phyloP scores from a whole-genome alignment of 345 rosid genomes.

The Melaleuca alternifolia region DNA sequence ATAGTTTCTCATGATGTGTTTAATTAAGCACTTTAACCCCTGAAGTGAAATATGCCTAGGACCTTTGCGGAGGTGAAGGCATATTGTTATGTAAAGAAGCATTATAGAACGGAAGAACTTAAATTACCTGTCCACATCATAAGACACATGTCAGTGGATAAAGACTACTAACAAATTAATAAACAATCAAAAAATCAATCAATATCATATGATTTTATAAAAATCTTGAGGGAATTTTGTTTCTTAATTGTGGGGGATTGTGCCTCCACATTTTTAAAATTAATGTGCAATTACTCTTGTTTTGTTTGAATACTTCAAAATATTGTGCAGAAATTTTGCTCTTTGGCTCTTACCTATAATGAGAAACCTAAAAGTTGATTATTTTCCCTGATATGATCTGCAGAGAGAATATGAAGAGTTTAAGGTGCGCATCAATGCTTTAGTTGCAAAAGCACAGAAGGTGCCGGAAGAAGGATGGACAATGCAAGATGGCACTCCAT shows the following conservation, averaged over 20 bases:
- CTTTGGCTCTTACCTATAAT: neutral
- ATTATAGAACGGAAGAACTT: neutral
- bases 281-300: neutral
- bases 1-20: neutral
- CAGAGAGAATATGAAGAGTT: conserved; percentile 93
- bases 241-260: neutral
- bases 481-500: conserved; percentile 96
- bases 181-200: neutral
- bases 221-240: neutral
- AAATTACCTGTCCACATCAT: neutral
- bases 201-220: neutral
- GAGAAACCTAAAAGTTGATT: conserved; percentile 3
- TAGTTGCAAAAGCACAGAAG: conserved; percentile 92
- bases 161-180: neutral
- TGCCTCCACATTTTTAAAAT: neutral
- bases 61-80: neutral
- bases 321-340: neutral
- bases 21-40: neutral
- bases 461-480: conserved; percentile 99
- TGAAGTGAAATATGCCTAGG: neutral
- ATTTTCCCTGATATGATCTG: neutral
- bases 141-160: neutral
- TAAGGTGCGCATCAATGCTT: conserved; percentile 93
- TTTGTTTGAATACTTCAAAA: neutral
- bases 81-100: neutral